Evolutionary conservation across 2,329 filamentous ascomycete species (phyloP).

Genomic region (Geoglossum cookeanum): DNA sequence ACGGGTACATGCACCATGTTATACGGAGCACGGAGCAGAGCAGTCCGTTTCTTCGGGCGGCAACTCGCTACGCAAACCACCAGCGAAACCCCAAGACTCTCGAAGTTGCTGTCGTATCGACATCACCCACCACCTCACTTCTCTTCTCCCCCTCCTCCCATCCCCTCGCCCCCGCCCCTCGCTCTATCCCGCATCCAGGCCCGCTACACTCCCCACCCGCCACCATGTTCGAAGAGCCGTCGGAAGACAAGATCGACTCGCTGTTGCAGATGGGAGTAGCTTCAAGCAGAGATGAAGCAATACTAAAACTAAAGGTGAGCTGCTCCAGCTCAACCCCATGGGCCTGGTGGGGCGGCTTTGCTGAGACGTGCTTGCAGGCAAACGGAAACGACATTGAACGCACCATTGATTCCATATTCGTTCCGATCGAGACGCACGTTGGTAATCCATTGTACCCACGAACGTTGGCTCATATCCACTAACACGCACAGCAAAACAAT

Average conservation of each 20-base stretch:
- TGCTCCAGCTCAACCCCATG: neutral
- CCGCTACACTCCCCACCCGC: neutral
- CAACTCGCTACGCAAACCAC: too few relatives aligned
- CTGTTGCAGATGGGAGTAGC: conserved; percentile 1
- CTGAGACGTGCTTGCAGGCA: neutral
- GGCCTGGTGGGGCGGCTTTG: neutral
- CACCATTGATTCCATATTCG: neutral
- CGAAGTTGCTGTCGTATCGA: too few relatives aligned
- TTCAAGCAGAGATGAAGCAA: neutral
- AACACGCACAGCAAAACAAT: neutral
- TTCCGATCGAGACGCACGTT: neutral
- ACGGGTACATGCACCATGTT: too few relatives aligned
- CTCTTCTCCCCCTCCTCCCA: neutral
- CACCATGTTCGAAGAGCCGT: conserved; percentile 2
- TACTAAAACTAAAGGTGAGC: neutral
- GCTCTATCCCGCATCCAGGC: neutral
- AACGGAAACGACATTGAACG: conserved; percentile 2
- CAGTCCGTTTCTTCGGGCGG: too few relatives aligned
- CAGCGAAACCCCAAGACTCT: too few relatives aligned
- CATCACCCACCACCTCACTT: too few relatives aligned
- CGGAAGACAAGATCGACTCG: neutral
- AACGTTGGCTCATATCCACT: neutral
- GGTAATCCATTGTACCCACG: neutral
- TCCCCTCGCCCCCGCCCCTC: neutral
- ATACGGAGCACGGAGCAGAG: too few relatives aligned